Evolutionary conservation across 495 filamentous ascomycete species (phyloP).

Genomic region (Baudoinia panamericana): DNA sequence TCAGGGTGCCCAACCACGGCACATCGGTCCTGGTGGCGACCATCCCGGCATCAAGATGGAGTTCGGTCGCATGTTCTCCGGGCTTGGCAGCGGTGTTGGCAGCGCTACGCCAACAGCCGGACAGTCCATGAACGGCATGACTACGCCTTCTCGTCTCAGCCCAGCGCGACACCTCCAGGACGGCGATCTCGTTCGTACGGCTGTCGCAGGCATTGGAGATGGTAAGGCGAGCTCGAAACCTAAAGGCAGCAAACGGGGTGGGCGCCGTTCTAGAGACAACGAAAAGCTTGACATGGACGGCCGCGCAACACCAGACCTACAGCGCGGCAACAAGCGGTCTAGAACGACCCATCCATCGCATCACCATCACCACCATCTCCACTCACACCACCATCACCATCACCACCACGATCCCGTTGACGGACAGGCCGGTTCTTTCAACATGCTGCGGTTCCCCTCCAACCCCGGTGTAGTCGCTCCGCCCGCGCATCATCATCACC

Average conservation of each 20-base stretch:
- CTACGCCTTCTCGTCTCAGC: conserved; percentile 44
- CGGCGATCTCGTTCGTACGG: conserved; percentile 11
- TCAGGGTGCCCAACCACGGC: conserved; percentile 74
- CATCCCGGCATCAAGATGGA: conserved; percentile 84
- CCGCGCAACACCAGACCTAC: conserved; percentile 39
- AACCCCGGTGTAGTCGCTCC: conserved; percentile 2
- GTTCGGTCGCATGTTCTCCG: conserved; percentile 81
- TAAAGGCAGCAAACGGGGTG: conserved; percentile 40
- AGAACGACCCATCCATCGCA: conserved; percentile 32
- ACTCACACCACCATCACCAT: conserved; percentile 39
- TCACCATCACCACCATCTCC: conserved; percentile 35
- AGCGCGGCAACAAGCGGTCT: conserved; percentile 37
- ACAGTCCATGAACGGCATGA: conserved; percentile 35
- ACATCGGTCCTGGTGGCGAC: conserved; percentile 59
- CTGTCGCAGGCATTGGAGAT: conserved; percentile 26
- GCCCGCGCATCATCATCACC: conserved; percentile 16
- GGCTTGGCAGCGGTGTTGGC: conserved; percentile 74
- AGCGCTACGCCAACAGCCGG: conserved; percentile 42
- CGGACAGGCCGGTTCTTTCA: conserved; percentile 16
- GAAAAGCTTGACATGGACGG: conserved; percentile 45
- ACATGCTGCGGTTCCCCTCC: conserved; percentile 17
- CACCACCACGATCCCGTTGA: conserved; percentile 70
- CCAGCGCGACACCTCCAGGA: conserved; percentile 28
- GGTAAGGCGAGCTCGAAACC: conserved; percentile 40
- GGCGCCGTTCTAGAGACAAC: conserved; percentile 45